These are phyloP conservation scores for Saccharum hybrid DNA, from an alignment of 202 grass and related monocot genomes.

Conservation along the genomic window DNA sequence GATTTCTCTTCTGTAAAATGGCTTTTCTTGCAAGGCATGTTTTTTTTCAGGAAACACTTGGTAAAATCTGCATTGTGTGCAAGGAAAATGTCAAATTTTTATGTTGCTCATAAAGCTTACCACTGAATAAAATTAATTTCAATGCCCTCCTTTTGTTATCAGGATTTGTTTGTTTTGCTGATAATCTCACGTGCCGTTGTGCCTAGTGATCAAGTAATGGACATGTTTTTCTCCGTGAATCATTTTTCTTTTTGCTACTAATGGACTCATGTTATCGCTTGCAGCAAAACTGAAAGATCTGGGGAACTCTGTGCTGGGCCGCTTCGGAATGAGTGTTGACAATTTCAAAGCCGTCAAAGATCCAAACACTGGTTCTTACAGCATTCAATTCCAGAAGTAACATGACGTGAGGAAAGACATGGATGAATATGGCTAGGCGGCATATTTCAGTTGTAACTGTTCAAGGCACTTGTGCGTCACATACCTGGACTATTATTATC, in stretches of 20 bases:
- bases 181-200: not conserved
- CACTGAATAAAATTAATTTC: constrained; percentile 2
- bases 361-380: constrained; percentile 89
- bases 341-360: constrained; percentile 93
- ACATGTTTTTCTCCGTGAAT: not conserved
- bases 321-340: constrained; percentile 88
- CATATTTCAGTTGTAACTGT: not conserved
- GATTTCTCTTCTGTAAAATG: not conserved
- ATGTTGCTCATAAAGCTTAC: not conserved
- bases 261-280: not conserved
- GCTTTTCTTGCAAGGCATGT: not conserved
- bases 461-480: not conserved
- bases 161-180: not conserved
- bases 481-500: not conserved
- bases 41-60: constrained; percentile 18
- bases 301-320: constrained; percentile 86
- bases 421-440: constrained; percentile 11
- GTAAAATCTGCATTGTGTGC: not conserved
- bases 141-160: not conserved
- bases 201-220: not conserved
- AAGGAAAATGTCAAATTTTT: not conserved
- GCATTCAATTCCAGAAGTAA: constrained; percentile 73
- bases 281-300: constrained; percentile 92
- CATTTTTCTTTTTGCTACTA: constrained; percentile 12
- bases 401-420: not conserved